A percentile compares a stretch with the other conserved stretches of the same genome.
These are phyloP conservation scores for Beta vulgaris DNA, from an alignment of 148 eudicot genomes.

Conservation along the genomic window DNA sequence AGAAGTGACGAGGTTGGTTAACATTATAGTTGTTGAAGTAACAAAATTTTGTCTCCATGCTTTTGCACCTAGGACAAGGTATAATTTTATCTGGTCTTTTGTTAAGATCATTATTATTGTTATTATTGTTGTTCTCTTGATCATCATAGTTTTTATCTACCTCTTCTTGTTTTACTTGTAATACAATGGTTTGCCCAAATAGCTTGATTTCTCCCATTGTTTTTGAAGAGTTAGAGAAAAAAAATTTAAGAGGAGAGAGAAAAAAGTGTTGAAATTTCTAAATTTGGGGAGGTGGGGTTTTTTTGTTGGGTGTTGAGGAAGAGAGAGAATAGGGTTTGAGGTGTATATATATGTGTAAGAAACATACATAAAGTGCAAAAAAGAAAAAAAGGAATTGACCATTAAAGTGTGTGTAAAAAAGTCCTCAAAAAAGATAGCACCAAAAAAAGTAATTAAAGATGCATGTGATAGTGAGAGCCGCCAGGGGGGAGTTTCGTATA, in stretches of 20 bases:
- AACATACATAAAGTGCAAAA: background rate
- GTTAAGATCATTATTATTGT: slow-evolving; percentile 10
- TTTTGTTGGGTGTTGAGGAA: background rate
- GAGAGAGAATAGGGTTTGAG: background rate
- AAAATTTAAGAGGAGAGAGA: background rate
- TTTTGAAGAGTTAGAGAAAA: background rate
- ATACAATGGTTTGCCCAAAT: slow-evolving; percentile 54
- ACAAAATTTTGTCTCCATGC: slow-evolving; percentile 79
- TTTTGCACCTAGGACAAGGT: slow-evolving; percentile 74
- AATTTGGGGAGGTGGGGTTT: background rate
- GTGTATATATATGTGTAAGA: background rate
- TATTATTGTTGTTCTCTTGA: background rate
- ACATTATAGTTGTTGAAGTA: slow-evolving; percentile 84
- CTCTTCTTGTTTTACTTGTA: slow-evolving; percentile 37
- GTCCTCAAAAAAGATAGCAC: slow-evolving; percentile 16
- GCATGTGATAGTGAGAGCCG: slow-evolving; percentile 28
- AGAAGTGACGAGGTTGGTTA: slow-evolving; percentile 73
- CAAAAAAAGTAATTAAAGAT: slow-evolving; percentile 20
- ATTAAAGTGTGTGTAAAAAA: slow-evolving; percentile 24
- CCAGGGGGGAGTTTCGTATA: too few species aligned
- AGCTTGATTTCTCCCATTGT: slow-evolving; percentile 50
- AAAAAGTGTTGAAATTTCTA: background rate
- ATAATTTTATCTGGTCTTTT: slow-evolving; percentile 69
- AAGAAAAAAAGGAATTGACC: slow-evolving; percentile 20
- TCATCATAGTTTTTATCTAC: slow-evolving; percentile 4